Percentiles rank a stretch among this genome's conserved stretches.
Evolutionary conservation across 805 yeast genomes (phyloP).

Genomic region (Yamadazyma tumulicola): DNA sequence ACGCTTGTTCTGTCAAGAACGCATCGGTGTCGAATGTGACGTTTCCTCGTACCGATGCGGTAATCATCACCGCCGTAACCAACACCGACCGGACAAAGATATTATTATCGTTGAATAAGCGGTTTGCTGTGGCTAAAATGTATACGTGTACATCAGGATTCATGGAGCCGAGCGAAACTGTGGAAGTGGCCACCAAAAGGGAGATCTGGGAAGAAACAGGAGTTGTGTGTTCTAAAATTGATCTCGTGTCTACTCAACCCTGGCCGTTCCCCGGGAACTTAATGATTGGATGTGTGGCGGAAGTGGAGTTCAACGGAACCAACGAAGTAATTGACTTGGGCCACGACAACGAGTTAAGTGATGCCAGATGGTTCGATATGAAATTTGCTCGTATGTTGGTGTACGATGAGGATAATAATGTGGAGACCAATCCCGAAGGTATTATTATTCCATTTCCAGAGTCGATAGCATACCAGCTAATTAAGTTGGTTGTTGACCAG

Average conservation of each 20-base stretch:
- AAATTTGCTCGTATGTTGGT: constrained; percentile 45
- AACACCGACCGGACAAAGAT: constrained; percentile 57
- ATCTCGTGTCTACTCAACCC: constrained; percentile 76
- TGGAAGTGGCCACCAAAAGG: constrained; percentile 81
- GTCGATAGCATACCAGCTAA: constrained; percentile 43
- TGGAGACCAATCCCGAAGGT: constrained; percentile 30
- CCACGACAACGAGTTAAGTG: constrained; percentile 82
- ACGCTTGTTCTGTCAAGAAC: constrained; percentile 35
- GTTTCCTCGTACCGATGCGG: constrained; percentile 92
- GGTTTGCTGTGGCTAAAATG: constrained; percentile 54
- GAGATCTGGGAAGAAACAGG: constrained; percentile 98
- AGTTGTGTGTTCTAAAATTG: constrained; percentile 54
- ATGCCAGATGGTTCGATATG: constrained; percentile 81
- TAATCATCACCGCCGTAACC: constrained; percentile 75
- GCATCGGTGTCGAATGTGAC: constrained; percentile 65
- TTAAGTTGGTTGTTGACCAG: constrained; percentile 36
- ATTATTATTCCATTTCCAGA: constrained; percentile 41
- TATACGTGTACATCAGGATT: constrained; percentile 92
- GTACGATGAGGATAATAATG: constrained; percentile 17
- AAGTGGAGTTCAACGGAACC: constrained; percentile 64
- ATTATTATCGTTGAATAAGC: constrained; percentile 65
- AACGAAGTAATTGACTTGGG: constrained; percentile 67
- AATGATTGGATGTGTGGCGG: constrained; percentile 89
- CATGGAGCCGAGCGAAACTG: constrained; percentile 91
- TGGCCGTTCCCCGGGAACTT: constrained; percentile 97